phyloP scores from a whole-genome alignment of 257 asterid species.

The Forsythia suspensa region DNA sequence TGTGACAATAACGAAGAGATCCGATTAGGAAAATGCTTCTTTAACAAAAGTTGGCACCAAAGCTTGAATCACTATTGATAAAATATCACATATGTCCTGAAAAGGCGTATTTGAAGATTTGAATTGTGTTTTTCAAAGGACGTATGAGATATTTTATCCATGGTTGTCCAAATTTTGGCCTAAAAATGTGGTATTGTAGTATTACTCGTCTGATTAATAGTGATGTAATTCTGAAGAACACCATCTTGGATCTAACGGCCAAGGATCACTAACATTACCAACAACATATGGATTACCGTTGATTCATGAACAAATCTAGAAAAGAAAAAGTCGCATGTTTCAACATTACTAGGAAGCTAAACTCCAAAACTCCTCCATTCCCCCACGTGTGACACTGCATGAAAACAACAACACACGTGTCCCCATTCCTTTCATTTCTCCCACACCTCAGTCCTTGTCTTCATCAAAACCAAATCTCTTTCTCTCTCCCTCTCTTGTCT shows the following conservation, averaged over 20 bases:
- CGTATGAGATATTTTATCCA: too few species aligned
- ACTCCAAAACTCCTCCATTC: conserved; percentile 8
- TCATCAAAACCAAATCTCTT: not conserved
- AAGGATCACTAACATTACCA: not conserved
- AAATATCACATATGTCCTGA: too few species aligned
- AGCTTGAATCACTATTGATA: too few species aligned
- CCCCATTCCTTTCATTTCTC: conserved; percentile 31
- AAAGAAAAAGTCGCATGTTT: conserved; percentile 28
- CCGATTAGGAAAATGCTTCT: too few species aligned
- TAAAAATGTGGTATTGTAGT: too few species aligned
- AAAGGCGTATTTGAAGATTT: too few species aligned
- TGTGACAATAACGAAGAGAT: too few species aligned
- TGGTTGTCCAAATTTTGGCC: too few species aligned
- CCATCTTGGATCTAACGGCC: not conserved
- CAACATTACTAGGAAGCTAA: conserved; percentile 16
- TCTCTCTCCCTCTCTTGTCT: not conserved
- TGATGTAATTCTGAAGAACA: not conserved
- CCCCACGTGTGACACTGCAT: conserved; percentile 72
- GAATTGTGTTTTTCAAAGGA: too few species aligned
- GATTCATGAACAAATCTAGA: not conserved
- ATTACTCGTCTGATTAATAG: too few species aligned
- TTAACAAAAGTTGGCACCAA: too few species aligned
- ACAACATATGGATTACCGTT: not conserved
- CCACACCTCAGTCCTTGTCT: conserved; percentile 22
- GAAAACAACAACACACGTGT: conserved; percentile 49